Conservation (phyloP, 192 early-diverging fungal species). For the Entomortierella beljakovae region DNA sequence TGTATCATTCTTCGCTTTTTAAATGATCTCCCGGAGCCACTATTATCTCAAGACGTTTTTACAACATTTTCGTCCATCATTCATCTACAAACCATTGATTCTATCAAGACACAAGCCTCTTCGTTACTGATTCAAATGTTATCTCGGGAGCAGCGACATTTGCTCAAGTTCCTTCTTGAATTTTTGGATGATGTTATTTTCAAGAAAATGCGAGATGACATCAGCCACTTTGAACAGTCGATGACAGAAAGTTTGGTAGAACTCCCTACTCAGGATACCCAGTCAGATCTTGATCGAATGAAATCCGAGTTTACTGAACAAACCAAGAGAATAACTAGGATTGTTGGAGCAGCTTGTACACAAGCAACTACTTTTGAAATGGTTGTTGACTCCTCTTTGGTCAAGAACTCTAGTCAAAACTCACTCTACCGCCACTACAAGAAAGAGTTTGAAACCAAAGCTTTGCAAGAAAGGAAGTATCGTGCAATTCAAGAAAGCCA, state of each 20-base stretch:
- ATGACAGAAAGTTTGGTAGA: background rate
- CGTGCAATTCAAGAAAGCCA: background rate
- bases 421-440: conserved; percentile 32
- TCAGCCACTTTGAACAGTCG: background rate
- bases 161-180: conserved; percentile 29
- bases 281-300: background rate
- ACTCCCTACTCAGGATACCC: background rate
- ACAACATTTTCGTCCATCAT: conserved; percentile 10
- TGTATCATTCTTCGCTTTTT: conserved; percentile 29
- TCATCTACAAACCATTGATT: conserved; percentile 16
- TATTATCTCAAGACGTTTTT: conserved; percentile 21
- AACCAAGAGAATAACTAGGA: background rate
- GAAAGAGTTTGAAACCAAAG: conserved; percentile 19
- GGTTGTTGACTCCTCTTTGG: background rate
- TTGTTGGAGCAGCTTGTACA: conserved; percentile 5
- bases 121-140: conserved; percentile 15
- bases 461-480: background rate
- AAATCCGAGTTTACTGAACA: background rate
- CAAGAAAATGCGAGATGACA: conserved; percentile 3
- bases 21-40: conserved; percentile 10
- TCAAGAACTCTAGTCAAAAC: background rate
- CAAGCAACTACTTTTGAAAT: background rate
- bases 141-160: conserved; percentile 2
- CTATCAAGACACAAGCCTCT: conserved; percentile 12
- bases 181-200: conserved; percentile 19